Conservation (phyloP, 75 land plant species). For the Selaginella tamariscina region DNA sequence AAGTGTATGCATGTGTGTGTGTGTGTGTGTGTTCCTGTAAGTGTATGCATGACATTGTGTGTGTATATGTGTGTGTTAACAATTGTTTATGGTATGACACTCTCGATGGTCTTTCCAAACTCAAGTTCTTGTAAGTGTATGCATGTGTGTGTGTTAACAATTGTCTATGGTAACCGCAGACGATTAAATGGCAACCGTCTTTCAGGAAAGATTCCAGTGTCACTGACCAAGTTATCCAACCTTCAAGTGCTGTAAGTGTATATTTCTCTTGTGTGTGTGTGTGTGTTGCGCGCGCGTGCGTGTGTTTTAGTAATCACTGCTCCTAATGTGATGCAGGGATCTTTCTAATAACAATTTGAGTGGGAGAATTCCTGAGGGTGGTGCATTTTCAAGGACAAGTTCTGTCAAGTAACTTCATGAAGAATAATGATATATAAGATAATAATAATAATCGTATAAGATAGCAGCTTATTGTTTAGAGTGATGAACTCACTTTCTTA, state of each 20-base stretch:
- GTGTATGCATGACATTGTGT: too few relatives aligned
- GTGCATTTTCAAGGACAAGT: not conserved
- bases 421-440: not conserved
- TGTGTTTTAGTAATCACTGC: not conserved
- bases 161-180: not conserved
- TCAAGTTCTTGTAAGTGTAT: not conserved
- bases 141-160: not conserved
- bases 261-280: not conserved
- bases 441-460: too few relatives aligned
- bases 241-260: conserved; percentile 6
- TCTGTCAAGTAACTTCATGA: not conserved
- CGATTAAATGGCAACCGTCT: not conserved
- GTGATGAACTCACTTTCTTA: not conserved
- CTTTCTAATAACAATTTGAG: conserved; percentile 1
- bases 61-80: not conserved
- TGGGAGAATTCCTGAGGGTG: not conserved
- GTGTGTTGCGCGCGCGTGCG: not conserved
- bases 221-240: conserved; percentile 5
- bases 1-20: too few relatives aligned
- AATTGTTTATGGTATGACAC: not conserved
- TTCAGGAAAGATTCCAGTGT: not conserved
- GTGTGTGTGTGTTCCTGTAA: too few relatives aligned
- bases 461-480: not conserved
- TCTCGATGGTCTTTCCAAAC: too few relatives aligned
- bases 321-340: not conserved